phyloP scores from a whole-genome alignment of 768 basidiomycete genomes.

The Dentipellis sp. region DNA sequence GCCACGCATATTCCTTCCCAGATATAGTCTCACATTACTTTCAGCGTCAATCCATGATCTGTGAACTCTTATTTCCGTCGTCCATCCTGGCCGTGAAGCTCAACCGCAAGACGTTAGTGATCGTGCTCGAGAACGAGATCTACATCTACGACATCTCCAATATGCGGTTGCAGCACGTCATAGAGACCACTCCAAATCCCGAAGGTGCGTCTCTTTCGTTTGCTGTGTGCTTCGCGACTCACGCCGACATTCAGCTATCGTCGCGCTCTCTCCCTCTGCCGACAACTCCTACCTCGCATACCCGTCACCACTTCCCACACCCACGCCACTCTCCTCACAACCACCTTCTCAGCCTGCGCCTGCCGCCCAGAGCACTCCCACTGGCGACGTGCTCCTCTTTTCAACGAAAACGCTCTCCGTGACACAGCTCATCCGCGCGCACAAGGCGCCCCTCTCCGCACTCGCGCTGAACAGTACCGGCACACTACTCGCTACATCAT shows the following conservation, averaged over 20 bases:
- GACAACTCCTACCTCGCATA: constrained; percentile 95
- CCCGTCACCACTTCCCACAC: constrained; percentile 87
- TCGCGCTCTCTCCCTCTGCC: constrained; percentile 87
- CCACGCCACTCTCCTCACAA: constrained; percentile 43
- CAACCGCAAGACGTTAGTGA: constrained; percentile 93
- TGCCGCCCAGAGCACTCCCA: constrained; percentile 27
- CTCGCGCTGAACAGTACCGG: constrained; percentile 82
- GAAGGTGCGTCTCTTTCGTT: constrained; percentile 54
- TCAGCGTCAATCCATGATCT: constrained; percentile 96
- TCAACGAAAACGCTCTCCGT: constrained; percentile 87
- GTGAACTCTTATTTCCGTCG: constrained; percentile 95
- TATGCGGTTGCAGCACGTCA: constrained; percentile 95
- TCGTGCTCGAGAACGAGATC: constrained; percentile 94
- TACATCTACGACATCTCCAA: constrained; percentile 99
- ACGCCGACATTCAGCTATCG: constrained; percentile 58
- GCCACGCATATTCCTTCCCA: background rate
- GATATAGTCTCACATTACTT: background rate
- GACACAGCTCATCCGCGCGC: constrained; percentile 93
- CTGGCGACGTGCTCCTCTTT: constrained; percentile 91
- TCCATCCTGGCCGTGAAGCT: constrained; percentile 96
- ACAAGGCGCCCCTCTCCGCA: constrained; percentile 87
- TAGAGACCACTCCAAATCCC: constrained; percentile 93
- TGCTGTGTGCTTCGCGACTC: background rate
- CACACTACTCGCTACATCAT: constrained; percentile 85
- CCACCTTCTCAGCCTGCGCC: constrained; percentile 27